Base-by-base conservation (phyloP, 2,329 filamentous ascomycete species). In the Nigrospora oryzae region DNA sequence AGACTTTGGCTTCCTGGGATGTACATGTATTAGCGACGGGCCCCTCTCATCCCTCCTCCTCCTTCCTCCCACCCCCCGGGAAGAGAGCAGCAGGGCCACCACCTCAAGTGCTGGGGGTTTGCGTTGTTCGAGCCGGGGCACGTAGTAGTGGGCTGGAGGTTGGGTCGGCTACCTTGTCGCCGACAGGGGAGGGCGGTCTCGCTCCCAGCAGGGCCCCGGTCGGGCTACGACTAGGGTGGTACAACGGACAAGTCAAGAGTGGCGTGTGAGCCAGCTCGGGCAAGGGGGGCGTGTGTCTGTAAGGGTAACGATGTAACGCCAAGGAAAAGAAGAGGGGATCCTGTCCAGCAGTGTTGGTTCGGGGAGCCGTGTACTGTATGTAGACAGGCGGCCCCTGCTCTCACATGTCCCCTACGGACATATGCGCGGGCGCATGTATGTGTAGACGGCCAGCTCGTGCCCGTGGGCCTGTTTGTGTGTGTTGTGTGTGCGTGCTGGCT, bases 51-150 rank as follows among this genome's bases (percentile, higher is more conserved):
- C 23, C 23, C 23, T 16, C 15, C 34, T 36, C 15, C 14, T 36
- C 34, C 15, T 14, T 12, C 34, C 15, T 2, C 34, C 5, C 34
- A 4, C 15, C 34, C 34, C 34, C 34, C 34, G 34, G 34, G 34
- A 36, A 36, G 23, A 28, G 23, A 28, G 23, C 23, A 28, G 23
- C 23, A 28, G 23, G 23, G 23, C 23, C 23, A 28, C 23, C 23
- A 28, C 23, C 34, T 14, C 34, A 36, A 16, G 19, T 36, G 40
- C 40, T 46, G 44, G 44, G 39, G 44, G 38, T 38, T 38, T 44
- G 35, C 40, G 44, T 43, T 43, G 44, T 38, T 42, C 44, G 40
- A 43, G 44, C 39, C 28, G 44, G 44, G 44, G 44, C 35, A 43
- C 19, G 30, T 38, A 16, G 35, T 42, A 39, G 39, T 42, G 39